Conservation (phyloP, 176 grass and related monocot genomes). For the Paspalum notatum region DNA sequence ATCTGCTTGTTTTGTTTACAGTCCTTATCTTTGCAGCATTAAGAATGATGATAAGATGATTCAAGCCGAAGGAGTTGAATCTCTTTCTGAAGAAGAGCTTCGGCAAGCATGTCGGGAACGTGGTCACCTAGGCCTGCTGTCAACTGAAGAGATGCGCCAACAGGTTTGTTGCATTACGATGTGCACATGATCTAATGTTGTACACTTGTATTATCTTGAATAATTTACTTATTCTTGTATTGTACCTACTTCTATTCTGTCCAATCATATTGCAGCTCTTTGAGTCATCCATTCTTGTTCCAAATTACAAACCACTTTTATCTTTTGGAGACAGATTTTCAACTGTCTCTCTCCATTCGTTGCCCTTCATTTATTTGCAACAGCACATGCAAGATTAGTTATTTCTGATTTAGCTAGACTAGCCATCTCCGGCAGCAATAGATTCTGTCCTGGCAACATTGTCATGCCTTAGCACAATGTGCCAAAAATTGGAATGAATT, state of each 20-base stretch:
- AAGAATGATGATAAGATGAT: constrained; percentile 98
- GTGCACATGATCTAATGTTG: constrained; percentile 29
- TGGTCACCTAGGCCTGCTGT: constrained; percentile 85
- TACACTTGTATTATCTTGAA: constrained; percentile 9
- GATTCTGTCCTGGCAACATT: constrained; percentile 20
- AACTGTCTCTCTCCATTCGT: neutral
- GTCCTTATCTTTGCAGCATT: constrained; percentile 60
- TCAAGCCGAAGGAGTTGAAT: constrained; percentile 88
- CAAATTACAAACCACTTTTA: neutral
- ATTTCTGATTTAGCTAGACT: constrained; percentile 22
- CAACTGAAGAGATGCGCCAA: constrained; percentile 90
- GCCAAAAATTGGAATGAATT: constrained; percentile 27
- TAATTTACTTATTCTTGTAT: constrained; percentile 1
- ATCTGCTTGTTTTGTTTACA: constrained; percentile 30
- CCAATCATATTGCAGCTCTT: neutral
- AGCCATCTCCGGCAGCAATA: constrained; percentile 10
- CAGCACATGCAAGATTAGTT: constrained; percentile 5
- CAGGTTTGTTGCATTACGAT: constrained; percentile 63
- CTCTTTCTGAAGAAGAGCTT: constrained; percentile 97
- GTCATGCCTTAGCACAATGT: neutral
- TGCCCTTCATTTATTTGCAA: constrained; percentile 6
- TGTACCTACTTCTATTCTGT: neutral
- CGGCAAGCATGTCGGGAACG: constrained; percentile 94
- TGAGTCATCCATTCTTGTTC: constrained; percentile 12
- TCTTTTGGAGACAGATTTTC: constrained; percentile 18